Evolutionary conservation across 331 rosid species (phyloP), one percentile per base, ranked within the genome.

Genomic region (Phaseolus coccineus): DNA sequence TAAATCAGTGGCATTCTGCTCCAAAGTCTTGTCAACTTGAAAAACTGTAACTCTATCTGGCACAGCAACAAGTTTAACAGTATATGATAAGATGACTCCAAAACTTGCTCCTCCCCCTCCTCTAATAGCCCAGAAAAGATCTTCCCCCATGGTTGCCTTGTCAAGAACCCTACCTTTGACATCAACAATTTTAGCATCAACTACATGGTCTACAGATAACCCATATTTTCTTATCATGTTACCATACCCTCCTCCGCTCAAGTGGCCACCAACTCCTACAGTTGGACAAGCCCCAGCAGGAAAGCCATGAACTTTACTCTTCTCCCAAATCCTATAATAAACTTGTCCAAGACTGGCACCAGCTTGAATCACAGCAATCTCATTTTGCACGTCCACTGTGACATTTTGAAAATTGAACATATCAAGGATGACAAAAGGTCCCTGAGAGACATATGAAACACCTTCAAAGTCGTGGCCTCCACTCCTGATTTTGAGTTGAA

Each of bases 391-490:
- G 71, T 92, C 85, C 39, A 92, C 84, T 25, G 65, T 11, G 68
- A 90, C 46, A 10, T 69, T 35, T 8, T 88, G 83, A 77, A 92
- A 85, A 62, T 79, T 78, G 77, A 88, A 92, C 87, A 92, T 85
- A 83, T 90, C 97, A 52, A 92, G 89, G 68, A 92, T 76, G 25
- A 87, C 65, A 77, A 92, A 92, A 25, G 84, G 86, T 0, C 13
- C 50, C 24, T 84, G 72, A 22, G 93, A 88, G 85, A 80, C 75
- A 55, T 92, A 90, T 0, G 97, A 90, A n/a, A 62, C 47, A 12
- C 94, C 97, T 82, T 90, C 97, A 53, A 81, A 92, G 80, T 92
- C 97, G 55, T 90, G 97, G 39, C 95, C 95, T 12, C 97, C 97
- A 24, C 97, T 90, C 15, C 95, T 84, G 68, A 81, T 89, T 79